Conservation (phyloP, 805 yeast genomes). For the Blastobotrys mokoenaii region DNA sequence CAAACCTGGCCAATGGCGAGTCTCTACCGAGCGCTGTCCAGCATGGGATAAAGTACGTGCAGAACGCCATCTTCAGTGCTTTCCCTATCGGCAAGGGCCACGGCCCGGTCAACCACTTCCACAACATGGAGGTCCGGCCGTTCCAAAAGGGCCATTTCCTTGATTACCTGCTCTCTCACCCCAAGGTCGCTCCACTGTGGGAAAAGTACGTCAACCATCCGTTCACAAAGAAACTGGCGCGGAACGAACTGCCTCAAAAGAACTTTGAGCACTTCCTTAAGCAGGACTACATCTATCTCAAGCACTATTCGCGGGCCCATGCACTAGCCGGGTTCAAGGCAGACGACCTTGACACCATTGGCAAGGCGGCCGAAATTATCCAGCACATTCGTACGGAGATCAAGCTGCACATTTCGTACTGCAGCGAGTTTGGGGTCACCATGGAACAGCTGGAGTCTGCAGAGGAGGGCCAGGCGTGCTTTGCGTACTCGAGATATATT, state of each 20-base stretch:
- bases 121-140: constrained; percentile 26
- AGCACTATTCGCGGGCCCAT: constrained; percentile 61
- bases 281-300: constrained; percentile 63
- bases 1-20: constrained; percentile 55
- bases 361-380: constrained; percentile 37
- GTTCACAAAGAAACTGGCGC: constrained; percentile 48
- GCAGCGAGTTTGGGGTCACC: constrained; percentile 36
- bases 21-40: constrained; percentile 42
- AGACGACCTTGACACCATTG: constrained; percentile 43
- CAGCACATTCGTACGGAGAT: constrained; percentile 48
- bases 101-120: constrained; percentile 72
- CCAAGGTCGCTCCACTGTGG: constrained; percentile 50
- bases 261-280: constrained; percentile 46
- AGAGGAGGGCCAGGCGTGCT: constrained; percentile 47
- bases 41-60: constrained; percentile 56
- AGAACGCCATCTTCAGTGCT: constrained; percentile 48
- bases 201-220: constrained; percentile 48
- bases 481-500: constrained; percentile 54
- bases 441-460: constrained; percentile 37
- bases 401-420: constrained; percentile 43
- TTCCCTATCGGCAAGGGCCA: constrained; percentile 42
- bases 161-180: constrained; percentile 48
- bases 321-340: constrained; percentile 56
- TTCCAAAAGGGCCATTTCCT: constrained; percentile 34
- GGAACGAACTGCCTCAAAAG: constrained; percentile 39